phyloP scores from a whole-genome alignment of 31 red algal genomes.

The Porphyra umbilicalis region DNA sequence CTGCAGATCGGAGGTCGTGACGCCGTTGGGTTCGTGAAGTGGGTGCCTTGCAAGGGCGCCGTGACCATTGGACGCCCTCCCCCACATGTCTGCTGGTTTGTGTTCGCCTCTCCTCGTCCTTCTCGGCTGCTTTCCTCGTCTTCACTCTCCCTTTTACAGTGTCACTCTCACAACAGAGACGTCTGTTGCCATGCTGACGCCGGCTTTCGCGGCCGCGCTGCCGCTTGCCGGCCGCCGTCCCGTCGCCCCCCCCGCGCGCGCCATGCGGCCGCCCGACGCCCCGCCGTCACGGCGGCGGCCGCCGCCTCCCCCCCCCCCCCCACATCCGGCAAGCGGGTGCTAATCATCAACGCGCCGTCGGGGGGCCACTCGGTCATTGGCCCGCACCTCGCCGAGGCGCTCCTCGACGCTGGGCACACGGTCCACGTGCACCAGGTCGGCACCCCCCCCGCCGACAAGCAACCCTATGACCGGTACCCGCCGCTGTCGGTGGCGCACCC shows the following conservation, averaged over 20 bases:
- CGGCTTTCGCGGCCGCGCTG: background rate
- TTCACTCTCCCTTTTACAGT: too few relatives aligned
- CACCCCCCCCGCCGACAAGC: background rate
- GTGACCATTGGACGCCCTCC: too few relatives aligned
- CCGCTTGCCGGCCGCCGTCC: background rate
- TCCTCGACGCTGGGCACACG: slow-evolving; percentile 35
- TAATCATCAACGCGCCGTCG: slow-evolving; percentile 80
- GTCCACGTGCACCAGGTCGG: slow-evolving; percentile 56
- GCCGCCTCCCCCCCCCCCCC: background rate
- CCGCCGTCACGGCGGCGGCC: background rate
- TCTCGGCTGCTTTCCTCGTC: too few relatives aligned
- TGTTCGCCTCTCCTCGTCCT: too few relatives aligned
- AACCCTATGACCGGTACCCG: slow-evolving; percentile 33
- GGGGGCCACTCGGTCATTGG: slow-evolving; percentile 88
- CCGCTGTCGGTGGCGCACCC: slow-evolving; percentile 24
- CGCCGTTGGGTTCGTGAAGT: too few relatives aligned
- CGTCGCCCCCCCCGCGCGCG: too few relatives aligned
- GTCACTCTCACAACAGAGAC: too few relatives aligned
- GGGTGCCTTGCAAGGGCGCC: too few relatives aligned
- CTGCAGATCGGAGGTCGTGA: too few relatives aligned
- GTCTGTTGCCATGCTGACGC: background rate
- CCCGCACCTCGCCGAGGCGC: slow-evolving; percentile 52
- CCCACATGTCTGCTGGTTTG: too few relatives aligned
- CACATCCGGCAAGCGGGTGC: slow-evolving; percentile 20
- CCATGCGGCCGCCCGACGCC: too few relatives aligned